Evolutionary conservation across 2,329 filamentous ascomycete species (phyloP), one percentile per base, ranked within the genome.

Genomic region (Phaeosphaeria sp.): DNA sequence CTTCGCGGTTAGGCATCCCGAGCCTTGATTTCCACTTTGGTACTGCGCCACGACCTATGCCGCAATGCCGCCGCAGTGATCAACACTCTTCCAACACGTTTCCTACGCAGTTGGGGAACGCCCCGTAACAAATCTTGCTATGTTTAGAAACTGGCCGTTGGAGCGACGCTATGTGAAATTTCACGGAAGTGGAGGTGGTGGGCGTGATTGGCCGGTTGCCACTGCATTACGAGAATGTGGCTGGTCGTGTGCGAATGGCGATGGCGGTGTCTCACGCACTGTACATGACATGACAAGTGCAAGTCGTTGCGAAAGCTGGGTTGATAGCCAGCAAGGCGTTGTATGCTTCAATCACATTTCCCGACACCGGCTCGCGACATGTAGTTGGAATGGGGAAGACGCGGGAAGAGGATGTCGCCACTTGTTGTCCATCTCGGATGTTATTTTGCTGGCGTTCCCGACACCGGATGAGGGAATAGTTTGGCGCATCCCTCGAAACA

Each of bases 401-500:
- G 30, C 30, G 30, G 30, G 30, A 36, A 36, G 11, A 36, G 5
- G 6, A 36, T 36, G 30, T 36, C 13, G 30, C 30, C 30, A 36
- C 30, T 36, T 6, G 13, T 6, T 13, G 7, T 7, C 30, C 11
- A 13, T 36, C 30, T 6, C 30, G 30, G 30, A 15, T 36, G 9
- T 36, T 13, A 15, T 3, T 6, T 36, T 6, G 30, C 30, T 36
- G 5, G 30, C 11, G 13, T 3, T 36, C 6, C 30, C 5, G 30
- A 36, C 41, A 6, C 50, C 41, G 10, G 17, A 52, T 20, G 5
- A 39, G 50, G 50, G n/a, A 52, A 52, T 52, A 20, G 41, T 52
- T 52, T 46, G 50, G 41, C 27, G 50, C 42, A 52, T 52, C 42
- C 23, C 22, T 22, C n/a, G 21, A 43, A 46, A 23, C 42, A 41